phyloP scores from a whole-genome alignment of 148 eudicot species.

The Vaccinium darrowii region DNA sequence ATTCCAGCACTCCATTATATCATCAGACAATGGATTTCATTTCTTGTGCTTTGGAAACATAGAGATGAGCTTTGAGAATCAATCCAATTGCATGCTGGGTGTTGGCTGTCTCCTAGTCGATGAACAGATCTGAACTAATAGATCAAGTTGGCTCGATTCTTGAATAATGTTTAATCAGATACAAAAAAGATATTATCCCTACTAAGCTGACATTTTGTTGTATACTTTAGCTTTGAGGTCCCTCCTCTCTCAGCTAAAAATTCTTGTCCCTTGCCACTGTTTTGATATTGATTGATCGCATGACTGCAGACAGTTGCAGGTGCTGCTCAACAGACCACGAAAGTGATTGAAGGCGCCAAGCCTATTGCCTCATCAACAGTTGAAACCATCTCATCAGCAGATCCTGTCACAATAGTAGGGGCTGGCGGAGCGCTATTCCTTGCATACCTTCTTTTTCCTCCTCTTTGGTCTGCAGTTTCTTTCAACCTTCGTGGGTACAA shows the following conservation, averaged over 20 bases:
- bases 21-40: background rate
- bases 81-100: background rate
- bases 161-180: background rate
- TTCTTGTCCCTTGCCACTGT: background rate
- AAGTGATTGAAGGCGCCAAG: slow-evolving; percentile 62
- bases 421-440: slow-evolving; percentile 69
- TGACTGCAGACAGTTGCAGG: slow-evolving; percentile 67
- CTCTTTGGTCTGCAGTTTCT: slow-evolving; percentile 64
- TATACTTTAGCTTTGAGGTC: background rate
- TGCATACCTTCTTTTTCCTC: slow-evolving; percentile 73
- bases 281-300: background rate
- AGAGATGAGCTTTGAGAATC: background rate
- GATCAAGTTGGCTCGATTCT: background rate
- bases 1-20: background rate
- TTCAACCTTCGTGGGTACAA: slow-evolving; percentile 85
- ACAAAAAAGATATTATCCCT: background rate
- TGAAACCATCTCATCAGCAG: slow-evolving; percentile 66
- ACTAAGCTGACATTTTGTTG: background rate
- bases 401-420: slow-evolving; percentile 56
- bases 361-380: slow-evolving; percentile 85
- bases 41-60: slow-evolving; percentile 9
- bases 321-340: slow-evolving; percentile 80
- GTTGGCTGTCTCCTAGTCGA: background rate
- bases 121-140: background rate
- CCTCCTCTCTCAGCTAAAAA: background rate